phyloP scores from a whole-genome alignment of 495 filamentous ascomycete genomes.

The Xylaria bambusicola region DNA sequence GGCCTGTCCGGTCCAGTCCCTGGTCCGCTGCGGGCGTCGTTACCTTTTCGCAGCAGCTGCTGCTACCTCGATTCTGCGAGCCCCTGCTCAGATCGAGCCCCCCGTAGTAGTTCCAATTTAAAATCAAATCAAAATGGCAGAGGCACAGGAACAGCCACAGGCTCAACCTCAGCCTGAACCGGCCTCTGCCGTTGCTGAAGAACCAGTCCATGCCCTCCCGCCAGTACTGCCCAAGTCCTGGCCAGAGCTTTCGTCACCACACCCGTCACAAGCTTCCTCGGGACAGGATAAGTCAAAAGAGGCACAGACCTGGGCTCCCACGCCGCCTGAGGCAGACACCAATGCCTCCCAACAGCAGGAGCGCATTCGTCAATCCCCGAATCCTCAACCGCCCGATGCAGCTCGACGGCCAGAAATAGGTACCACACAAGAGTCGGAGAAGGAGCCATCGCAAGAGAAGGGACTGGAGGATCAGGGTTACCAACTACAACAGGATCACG shows the following conservation, averaged over 20 bases:
- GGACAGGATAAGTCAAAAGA: conserved; percentile 31
- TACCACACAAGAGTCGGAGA: conserved; percentile 29
- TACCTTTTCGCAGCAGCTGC: conserved; percentile 35
- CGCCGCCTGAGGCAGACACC: conserved; percentile 21
- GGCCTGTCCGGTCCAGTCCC: conserved; percentile 26
- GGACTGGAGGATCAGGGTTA: conserved; percentile 18
- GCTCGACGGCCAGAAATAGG: conserved; percentile 26
- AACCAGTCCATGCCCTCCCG: conserved; percentile 37
- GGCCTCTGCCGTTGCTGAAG: conserved; percentile 38
- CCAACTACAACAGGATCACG: conserved; percentile 17
- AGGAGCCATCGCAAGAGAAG: conserved; percentile 30
- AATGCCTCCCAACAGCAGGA: conserved; percentile 23
- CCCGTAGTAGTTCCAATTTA: conserved; percentile 40
- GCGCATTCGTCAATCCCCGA: conserved; percentile 19
- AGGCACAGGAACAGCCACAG: conserved; percentile 40
- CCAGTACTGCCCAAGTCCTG: conserved; percentile 24
- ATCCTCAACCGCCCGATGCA: conserved; percentile 17
- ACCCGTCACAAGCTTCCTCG: conserved; percentile 28
- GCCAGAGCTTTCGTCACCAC: conserved; percentile 23
- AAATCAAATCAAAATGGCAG: conserved; percentile 43
- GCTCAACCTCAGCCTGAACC: conserved; percentile 43
- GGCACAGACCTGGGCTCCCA: conserved; percentile 25
- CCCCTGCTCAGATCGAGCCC: conserved; percentile 39
- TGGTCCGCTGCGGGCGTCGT: conserved; percentile 32
- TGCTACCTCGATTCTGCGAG: conserved; percentile 33